These are phyloP conservation scores for Russula sp. DNA, from an alignment of 768 basidiomycete genomes.

Conservation along the genomic window DNA sequence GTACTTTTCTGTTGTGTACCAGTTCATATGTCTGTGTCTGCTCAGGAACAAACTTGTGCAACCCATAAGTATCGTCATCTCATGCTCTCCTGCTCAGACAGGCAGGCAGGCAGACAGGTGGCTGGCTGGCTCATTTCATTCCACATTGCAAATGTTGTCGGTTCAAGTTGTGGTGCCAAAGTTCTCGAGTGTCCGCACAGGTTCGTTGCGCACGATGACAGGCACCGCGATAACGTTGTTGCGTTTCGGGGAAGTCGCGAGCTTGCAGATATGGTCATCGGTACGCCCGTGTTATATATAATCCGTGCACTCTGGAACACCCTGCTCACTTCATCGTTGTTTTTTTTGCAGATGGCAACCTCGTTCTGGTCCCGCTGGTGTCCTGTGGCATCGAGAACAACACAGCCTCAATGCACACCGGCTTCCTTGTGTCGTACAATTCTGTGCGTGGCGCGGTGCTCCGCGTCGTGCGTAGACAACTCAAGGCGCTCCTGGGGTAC, in stretches of 20 bases:
- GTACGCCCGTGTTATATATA: too few relatives aligned
- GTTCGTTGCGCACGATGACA: constrained; percentile 26
- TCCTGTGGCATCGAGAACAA: constrained; percentile 29
- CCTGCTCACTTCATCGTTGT: too few relatives aligned
- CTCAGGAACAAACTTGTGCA: constrained; percentile 40
- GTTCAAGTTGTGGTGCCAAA: too few relatives aligned
- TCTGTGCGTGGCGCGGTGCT: constrained; percentile 23
- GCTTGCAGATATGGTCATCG: constrained; percentile 28
- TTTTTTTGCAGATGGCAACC: constrained; percentile 29
- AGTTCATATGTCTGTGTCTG: constrained; percentile 41
- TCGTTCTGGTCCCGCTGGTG: constrained; percentile 31
- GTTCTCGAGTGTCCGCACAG: constrained; percentile 26
- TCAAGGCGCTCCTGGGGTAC: constrained; percentile 21
- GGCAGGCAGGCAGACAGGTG: too few relatives aligned
- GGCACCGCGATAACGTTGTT: constrained; percentile 24
- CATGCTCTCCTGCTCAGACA: too few relatives aligned
- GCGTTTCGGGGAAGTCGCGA: constrained; percentile 27
- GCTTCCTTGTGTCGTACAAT: constrained; percentile 27
- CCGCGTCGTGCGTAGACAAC: constrained; percentile 15
- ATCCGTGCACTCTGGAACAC: too few relatives aligned
- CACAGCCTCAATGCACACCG: constrained; percentile 24
- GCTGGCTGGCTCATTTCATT: too few relatives aligned
- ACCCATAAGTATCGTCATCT: constrained; percentile 31
- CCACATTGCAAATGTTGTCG: too few relatives aligned
- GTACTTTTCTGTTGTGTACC: constrained; percentile 48